Conservation (phyloP, 2,329 filamentous ascomycete genomes). For the Truncatella angustata region DNA sequence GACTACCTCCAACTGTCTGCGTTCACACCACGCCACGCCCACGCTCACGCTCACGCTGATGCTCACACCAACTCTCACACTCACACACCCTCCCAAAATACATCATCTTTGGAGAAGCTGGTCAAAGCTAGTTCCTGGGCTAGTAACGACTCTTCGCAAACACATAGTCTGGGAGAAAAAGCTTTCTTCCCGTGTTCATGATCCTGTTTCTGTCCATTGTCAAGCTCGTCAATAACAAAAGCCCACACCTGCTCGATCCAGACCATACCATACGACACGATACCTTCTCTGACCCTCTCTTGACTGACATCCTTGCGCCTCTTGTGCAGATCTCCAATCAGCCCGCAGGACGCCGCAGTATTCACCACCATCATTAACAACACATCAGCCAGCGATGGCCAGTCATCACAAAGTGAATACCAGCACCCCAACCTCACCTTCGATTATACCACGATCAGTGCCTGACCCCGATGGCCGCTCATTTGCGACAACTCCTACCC, state of each 20-base stretch:
- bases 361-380: conserved; percentile 27
- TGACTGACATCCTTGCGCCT: neutral
- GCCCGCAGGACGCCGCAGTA: conserved; percentile 25
- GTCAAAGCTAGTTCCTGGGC: neutral
- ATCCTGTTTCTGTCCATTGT: no score
- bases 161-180: no score
- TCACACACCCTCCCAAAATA: no score
- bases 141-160: neutral
- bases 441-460: conserved; percentile 23
- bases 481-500: conserved; percentile 11
- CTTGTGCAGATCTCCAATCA: conserved; percentile 22
- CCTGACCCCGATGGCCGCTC: conserved; percentile 11
- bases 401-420: conserved; percentile 27
- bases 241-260: no score
- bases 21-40: neutral
- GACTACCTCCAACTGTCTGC: no score
- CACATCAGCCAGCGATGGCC: conserved; percentile 31
- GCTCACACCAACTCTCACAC: neutral
- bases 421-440: conserved; percentile 14
- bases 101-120: neutral
- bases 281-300: neutral
- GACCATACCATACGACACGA: no score
- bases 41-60: neutral
- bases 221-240: no score
- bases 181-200: no score